A percentile compares a stretch with the other conserved stretches of the same genome.
Conservation (phyloP, 306 rosid genomes). For the Malus sieversii region DNA sequence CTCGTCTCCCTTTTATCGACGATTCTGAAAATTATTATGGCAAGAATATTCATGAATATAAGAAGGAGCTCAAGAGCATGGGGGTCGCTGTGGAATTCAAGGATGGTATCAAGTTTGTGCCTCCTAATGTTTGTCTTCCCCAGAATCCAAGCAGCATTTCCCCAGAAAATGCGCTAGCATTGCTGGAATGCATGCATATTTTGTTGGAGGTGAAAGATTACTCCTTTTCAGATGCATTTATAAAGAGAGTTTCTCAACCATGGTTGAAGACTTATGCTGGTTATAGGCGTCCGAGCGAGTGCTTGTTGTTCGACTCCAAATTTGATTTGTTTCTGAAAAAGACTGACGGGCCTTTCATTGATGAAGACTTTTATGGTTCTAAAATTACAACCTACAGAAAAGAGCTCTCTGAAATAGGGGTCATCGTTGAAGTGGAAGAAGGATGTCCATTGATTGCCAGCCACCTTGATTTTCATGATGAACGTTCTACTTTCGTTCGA, state of each 20-base stretch:
- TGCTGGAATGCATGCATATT: conserved; percentile 42
- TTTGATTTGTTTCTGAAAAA: conserved; percentile 32
- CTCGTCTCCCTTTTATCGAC: conserved; percentile 59
- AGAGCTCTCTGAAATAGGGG: conserved; percentile 54
- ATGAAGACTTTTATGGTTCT: conserved; percentile 37
- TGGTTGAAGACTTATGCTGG: conserved; percentile 67
- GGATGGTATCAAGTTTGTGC: conserved; percentile 44
- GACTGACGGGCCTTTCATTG: conserved; percentile 63
- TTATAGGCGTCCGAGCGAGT: conserved; percentile 37
- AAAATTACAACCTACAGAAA: conserved; percentile 26
- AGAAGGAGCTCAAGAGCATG: conserved; percentile 41
- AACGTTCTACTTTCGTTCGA: conserved; percentile 20
- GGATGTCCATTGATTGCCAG: conserved; percentile 41
- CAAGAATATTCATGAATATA: conserved; percentile 28
- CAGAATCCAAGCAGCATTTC: conserved; percentile 27
- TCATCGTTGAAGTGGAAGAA: conserved; percentile 19
- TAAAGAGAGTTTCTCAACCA: conserved; percentile 21
- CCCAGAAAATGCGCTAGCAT: conserved; percentile 30
- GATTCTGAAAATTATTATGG: conserved; percentile 24
- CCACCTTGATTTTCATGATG: conserved; percentile 28
- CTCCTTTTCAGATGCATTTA: conserved; percentile 23
- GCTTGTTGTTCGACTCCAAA: conserved; percentile 39
- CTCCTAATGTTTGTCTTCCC: conserved; percentile 29
- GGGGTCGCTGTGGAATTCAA: conserved; percentile 43
- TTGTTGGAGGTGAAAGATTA: not conserved